Conservation (phyloP, 441 rosid genomes). For the Populus trichocarpa region DNA sequence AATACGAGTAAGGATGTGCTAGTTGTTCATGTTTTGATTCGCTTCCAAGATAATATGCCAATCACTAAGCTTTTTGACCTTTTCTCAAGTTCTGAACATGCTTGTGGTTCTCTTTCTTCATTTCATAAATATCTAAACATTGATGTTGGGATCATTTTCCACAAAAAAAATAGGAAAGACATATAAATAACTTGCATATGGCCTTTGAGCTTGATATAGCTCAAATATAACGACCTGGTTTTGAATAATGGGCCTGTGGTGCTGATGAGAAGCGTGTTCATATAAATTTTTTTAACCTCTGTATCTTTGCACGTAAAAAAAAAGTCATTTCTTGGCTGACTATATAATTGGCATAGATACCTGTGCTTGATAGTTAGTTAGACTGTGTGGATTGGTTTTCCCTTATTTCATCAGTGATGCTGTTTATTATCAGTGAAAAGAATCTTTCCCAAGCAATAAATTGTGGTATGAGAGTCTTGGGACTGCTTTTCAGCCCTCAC, state of each 20-base stretch:
- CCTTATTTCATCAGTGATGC: background rate
- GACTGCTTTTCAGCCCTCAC: background rate
- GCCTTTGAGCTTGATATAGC: background rate
- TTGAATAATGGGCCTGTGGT: background rate
- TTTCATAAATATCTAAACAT: background rate
- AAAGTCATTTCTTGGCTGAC: background rate
- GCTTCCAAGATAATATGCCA: background rate
- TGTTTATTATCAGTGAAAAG: background rate
- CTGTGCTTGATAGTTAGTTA: background rate
- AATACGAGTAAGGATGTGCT: constrained; percentile 75
- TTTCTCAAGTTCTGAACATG: background rate
- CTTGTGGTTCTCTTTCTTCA: background rate
- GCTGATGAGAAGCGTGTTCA: background rate
- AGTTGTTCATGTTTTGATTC: background rate
- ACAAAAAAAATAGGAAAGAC: background rate
- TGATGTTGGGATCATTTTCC: background rate
- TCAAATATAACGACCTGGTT: background rate
- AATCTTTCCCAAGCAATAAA: background rate
- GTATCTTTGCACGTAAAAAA: no score
- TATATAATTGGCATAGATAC: background rate
- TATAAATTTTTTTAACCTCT: background rate
- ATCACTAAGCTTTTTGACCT: background rate
- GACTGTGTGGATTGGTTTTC: background rate
- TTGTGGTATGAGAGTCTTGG: background rate
- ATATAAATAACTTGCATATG: background rate